Conservation (phyloP, 306 rosid genomes). For the Morella rubra region DNA sequence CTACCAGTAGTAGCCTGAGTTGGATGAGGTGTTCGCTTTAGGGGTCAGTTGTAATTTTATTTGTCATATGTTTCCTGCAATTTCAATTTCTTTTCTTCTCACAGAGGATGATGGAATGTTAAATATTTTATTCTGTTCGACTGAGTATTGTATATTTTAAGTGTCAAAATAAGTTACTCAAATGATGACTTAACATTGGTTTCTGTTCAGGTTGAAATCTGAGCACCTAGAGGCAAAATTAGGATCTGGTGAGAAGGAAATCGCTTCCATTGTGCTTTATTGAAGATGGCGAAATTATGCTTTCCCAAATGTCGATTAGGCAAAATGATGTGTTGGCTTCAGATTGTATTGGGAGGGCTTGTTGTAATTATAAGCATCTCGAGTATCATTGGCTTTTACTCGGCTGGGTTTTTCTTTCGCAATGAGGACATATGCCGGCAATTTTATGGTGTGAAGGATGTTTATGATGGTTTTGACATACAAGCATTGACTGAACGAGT, state of each 20-base stretch:
- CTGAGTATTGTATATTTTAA: neutral
- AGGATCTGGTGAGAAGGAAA: neutral
- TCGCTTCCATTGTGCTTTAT: neutral
- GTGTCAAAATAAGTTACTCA: neutral
- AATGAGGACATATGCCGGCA: conserved; percentile 62
- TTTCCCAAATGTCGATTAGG: conserved; percentile 50
- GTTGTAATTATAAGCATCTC: conserved; percentile 63
- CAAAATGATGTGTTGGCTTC: conserved; percentile 63
- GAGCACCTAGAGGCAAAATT: conserved; percentile 6
- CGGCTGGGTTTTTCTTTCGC: conserved; percentile 65
- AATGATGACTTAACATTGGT: neutral
- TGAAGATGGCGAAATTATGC: conserved; percentile 51
- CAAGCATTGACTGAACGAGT: conserved; percentile 58
- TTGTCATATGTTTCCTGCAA: too few species aligned
- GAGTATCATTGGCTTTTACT: conserved; percentile 65
- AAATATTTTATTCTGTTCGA: neutral
- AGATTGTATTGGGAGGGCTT: conserved; percentile 63
- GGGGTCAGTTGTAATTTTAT: neutral
- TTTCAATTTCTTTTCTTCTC: too few species aligned
- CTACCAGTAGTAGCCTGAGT: neutral
- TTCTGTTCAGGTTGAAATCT: conserved; percentile 23
- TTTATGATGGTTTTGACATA: conserved; percentile 53
- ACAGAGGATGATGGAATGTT: neutral
- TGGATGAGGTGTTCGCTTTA: neutral
- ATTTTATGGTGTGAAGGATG: conserved; percentile 43